A percentile compares a stretch with the other conserved stretches of the same genome.
Conservation (phyloP, 331 rosid species). For the Cydonia oblonga region DNA sequence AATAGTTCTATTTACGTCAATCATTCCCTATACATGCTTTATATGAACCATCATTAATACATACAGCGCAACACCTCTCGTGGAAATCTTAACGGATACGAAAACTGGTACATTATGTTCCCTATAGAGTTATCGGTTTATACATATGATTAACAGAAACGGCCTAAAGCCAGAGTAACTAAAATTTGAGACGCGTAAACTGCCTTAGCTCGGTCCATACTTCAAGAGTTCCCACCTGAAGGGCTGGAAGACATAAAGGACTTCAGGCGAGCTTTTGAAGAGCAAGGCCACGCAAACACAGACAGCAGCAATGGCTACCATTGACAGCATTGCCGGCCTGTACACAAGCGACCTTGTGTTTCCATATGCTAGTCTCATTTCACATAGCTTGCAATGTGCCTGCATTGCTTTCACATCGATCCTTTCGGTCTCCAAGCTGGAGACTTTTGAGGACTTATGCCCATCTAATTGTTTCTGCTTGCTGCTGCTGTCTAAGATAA, state of each 20-base stretch:
- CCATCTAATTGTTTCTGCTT: slow-evolving; percentile 36
- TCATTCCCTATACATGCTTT: background rate
- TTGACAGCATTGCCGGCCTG: slow-evolving; percentile 83
- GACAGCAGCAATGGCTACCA: slow-evolving; percentile 89
- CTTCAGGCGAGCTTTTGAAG: slow-evolving; percentile 87
- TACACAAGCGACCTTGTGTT: slow-evolving; percentile 46
- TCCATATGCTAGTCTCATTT: slow-evolving; percentile 33
- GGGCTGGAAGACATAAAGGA: slow-evolving; percentile 60
- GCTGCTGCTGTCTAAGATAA: slow-evolving; percentile 26
- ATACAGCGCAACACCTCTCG: background rate
- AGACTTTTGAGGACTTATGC: slow-evolving; percentile 22
- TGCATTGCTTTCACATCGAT: slow-evolving; percentile 10
- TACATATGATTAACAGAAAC: background rate
- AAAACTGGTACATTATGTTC: background rate
- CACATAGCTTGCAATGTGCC: slow-evolving; percentile 41
- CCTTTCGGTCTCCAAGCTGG: slow-evolving; percentile 49
- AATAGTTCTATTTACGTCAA: background rate
- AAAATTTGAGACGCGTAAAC: background rate
- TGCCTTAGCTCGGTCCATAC: slow-evolving; percentile 51
- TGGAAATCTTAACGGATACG: background rate
- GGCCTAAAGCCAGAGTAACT: background rate
- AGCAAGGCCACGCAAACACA: slow-evolving; percentile 96
- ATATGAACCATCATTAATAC: background rate
- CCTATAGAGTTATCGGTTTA: background rate
- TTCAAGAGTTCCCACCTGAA: slow-evolving; percentile 82